These are phyloP conservation scores for Colletotrichum cordylinicola DNA, from an alignment of 2,329 filamentous ascomycete species.

Conservation along the genomic window DNA sequence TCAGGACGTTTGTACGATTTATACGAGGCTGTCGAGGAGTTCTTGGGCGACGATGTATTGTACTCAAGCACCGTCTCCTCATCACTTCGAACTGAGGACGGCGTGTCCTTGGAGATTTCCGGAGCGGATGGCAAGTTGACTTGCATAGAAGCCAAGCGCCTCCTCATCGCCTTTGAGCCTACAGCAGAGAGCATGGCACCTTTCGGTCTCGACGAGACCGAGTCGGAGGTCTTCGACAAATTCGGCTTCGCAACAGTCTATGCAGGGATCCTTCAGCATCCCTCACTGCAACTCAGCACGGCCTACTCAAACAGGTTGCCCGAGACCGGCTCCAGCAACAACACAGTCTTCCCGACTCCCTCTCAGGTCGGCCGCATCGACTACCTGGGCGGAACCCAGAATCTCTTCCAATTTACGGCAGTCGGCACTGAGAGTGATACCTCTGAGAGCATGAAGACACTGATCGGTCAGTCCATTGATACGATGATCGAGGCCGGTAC, in stretches of 20 bases:
- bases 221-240: conserved; percentile 25
- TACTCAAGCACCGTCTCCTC: conserved; percentile 25
- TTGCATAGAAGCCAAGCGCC: conserved; percentile 26
- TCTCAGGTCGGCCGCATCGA: conserved; percentile 31
- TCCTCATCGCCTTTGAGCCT: conserved; percentile 29
- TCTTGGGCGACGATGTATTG: conserved; percentile 26
- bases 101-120: conserved; percentile 21
- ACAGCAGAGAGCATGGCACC: conserved; percentile 25
- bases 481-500: conserved; percentile 31
- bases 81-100: conserved; percentile 11
- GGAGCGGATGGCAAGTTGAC: conserved; percentile 3
- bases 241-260: conserved; percentile 26
- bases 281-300: conserved; percentile 24
- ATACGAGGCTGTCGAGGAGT: conserved; percentile 21
- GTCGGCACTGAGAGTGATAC: conserved; percentile 28
- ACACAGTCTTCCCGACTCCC: conserved; percentile 26
- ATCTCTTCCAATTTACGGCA: conserved; percentile 35
- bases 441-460: conserved; percentile 25
- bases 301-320: conserved; percentile 27
- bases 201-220: conserved; percentile 23
- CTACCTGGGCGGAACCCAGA: conserved; percentile 32
- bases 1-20: conserved; percentile 26
- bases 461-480: conserved; percentile 32
- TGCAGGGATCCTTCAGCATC: conserved; percentile 29
- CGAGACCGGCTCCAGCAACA: conserved; percentile 23